Base-by-base conservation (phyloP, 1,139 yeast genomes). In the Kluyveromyces marxianus region DNA sequence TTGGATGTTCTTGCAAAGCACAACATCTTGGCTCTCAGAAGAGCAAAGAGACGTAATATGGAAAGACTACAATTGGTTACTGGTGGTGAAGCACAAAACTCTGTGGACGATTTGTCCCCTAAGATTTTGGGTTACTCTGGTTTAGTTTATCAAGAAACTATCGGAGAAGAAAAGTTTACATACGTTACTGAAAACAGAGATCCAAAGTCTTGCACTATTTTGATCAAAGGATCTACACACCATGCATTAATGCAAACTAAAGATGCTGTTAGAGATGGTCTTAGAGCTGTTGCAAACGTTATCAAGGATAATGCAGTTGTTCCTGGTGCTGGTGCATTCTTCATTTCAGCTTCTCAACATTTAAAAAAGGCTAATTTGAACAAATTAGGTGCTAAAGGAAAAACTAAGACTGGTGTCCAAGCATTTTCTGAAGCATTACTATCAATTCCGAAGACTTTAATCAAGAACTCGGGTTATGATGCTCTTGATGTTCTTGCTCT, bases 11-110 rank as follows among this genome's bases (percentile, higher is more conserved):
- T 94, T 54, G 97, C 97, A 45, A 89, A 88, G 66, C 85, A 94
- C 67, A 88, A 87, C 54, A 92, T 94, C 56, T 73, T 92, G 57
- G 98, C 98, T 1, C 75, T 94, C 59, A 83, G 99, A 73, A 81
- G 98, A 65, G 99, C 99, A 41, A 94, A 94, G 74, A 81, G 99
- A 74, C 83, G 99, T 72, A 94, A 94, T 68, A 92, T 94, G 98
- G 99, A 94, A 70, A 81, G 99, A 65, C 76, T 94, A 61, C 99
- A 94, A 69, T 76, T 94, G 51, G 89, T 90, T 42, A 87, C 96
- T 56, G 98, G 97, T 28, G 99, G 98, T 57, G 94, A 85, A 63
- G 98, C 98, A 7, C 97, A 90, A 69, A 94, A 94, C 69, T 84
- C 96, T 14, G 97, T 90, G 38, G 99, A 94, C 61, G 97, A 92